Conservation (phyloP, 2,329 filamentous ascomycete species). For the Fusarium cyanostomum region DNA sequence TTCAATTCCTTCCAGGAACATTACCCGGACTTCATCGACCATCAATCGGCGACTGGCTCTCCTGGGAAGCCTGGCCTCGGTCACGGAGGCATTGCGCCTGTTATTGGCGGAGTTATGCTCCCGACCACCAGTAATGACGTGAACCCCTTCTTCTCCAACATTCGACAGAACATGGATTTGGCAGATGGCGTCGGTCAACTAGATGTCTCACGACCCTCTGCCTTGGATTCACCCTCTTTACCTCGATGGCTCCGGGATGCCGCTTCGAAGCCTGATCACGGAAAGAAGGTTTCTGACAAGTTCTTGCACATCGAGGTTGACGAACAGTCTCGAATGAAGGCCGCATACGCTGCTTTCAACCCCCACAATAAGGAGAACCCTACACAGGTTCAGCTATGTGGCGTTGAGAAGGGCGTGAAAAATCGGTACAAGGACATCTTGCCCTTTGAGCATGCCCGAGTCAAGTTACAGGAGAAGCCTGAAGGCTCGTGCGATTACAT, state of each 20-base stretch:
- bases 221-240: conserved; percentile 62
- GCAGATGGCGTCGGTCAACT: conserved; percentile 91
- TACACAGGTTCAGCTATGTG: conserved; percentile 76
- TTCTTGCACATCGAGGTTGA: conserved; percentile 85
- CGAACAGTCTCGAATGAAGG: conserved; percentile 92
- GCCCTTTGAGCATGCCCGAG: conserved; percentile 92
- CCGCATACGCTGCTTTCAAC: conserved; percentile 68
- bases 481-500: conserved; percentile 87
- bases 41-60: conserved; percentile 50
- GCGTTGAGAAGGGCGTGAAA: conserved; percentile 93
- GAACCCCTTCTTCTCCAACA: conserved; percentile 95
- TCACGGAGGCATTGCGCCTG: conserved; percentile 64
- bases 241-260: conserved; percentile 82
- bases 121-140: conserved; percentile 73
- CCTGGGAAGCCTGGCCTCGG: conserved; percentile 59
- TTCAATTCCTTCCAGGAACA: conserved; percentile 77
- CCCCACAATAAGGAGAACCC: conserved; percentile 45
- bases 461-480: conserved; percentile 76
- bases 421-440: conserved; percentile 99
- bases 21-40: conserved; percentile 73
- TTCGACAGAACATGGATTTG: conserved; percentile 95
- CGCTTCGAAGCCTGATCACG: conserved; percentile 72
- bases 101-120: conserved; percentile 90
- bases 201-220: conserved; percentile 60
- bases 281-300: conserved; percentile 81